A percentile compares a stretch with the other conserved stretches of the same genome.
phyloP scores from a whole-genome alignment of 805 yeast species.

The Wickerhamiella galacta region DNA sequence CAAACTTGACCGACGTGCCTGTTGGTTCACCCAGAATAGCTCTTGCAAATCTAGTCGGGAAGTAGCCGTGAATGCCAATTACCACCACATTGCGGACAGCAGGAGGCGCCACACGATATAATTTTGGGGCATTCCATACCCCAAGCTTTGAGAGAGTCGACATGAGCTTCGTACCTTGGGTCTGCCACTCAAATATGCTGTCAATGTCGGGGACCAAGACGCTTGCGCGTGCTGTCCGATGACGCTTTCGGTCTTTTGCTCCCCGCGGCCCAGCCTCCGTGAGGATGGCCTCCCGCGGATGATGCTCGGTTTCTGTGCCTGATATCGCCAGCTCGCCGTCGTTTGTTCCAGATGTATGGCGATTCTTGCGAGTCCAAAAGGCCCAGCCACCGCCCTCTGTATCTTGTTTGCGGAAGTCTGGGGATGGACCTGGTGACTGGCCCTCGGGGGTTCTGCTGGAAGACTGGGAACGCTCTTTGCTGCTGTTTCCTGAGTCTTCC shows the following conservation, averaged over 20 bases:
- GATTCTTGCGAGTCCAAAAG: conserved; percentile 17
- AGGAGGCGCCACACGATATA: conserved; percentile 14
- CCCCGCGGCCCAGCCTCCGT: conserved; percentile 6
- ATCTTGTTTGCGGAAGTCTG: neutral
- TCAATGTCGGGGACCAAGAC: conserved; percentile 17
- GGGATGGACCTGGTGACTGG: no score
- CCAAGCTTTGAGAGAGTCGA: conserved; percentile 11
- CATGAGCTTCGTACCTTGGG: conserved; percentile 9
- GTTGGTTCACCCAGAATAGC: conserved; percentile 90
- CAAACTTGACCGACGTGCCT: conserved; percentile 83
- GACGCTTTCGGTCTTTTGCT: conserved; percentile 2
- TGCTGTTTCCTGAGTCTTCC: neutral
- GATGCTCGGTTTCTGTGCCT: conserved; percentile 18
- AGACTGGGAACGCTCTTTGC: neutral
- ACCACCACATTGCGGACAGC: conserved; percentile 46
- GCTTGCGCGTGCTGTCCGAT: conserved; percentile 11
- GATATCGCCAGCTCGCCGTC: conserved; percentile 17
- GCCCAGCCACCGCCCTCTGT: conserved; percentile 18
- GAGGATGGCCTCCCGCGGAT: conserved; percentile 16
- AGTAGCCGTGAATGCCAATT: conserved; percentile 91
- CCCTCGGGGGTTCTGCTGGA: no score
- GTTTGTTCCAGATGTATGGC: conserved; percentile 7
- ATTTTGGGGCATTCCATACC: conserved; percentile 4
- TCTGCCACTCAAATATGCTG: conserved; percentile 15
- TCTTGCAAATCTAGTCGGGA: conserved; percentile 73